Evolutionary conservation across 169 alveolate genomes (phyloP), one percentile per base, ranked within the genome.

Genomic region (Eimeria maxima): DNA sequence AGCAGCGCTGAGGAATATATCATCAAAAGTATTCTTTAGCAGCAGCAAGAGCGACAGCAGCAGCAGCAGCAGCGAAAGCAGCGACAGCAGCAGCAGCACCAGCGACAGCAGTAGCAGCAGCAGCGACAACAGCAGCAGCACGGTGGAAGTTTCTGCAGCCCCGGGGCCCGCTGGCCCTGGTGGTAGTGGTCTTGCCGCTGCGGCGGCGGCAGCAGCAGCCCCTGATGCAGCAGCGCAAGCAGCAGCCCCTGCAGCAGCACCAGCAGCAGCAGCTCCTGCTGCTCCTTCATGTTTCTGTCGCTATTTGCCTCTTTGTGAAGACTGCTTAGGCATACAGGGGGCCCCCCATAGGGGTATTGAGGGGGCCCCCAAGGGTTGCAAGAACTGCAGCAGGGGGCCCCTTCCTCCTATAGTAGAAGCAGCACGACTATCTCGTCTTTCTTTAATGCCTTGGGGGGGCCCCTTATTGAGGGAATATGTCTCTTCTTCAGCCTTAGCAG

Each of bases 331-430:
- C 50, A 4, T 47, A 16, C 44, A 10, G 47, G 84, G 84, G 84
- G 78, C 7, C 78, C 38, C 84, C 55, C 22, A 44, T 73, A 47
- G 47, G 84, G 84, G 2, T 16, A 16, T 42, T 29, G 84, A 29
- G 84, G 84, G 60, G 60, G 1, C 60, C 55, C 84, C 84, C 84
- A 8, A 2, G 84, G 84, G 84, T 47, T 53, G 60, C 60, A 53
- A 53, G 60, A 53, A 53, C 60, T 53, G 60, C 60, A 14, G 16
- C 20, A 14, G 60, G 60, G 60, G 60, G 60, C 78, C 78, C 38
- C 78, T 24, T 7, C 78, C 78, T 67, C 38, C 78, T 24, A 24
- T 24, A 14, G 78, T 14, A 53, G 60, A 53, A 14, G 60, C 60
- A 11, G 60, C 60, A 14, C 60, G 60, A 1, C 3, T 53, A 14